A percentile compares a stretch with the other conserved stretches of the same genome.
Evolutionary conservation across 768 basidiomycete genomes (phyloP).

Genomic region (Strobilomyces dryophilus): DNA sequence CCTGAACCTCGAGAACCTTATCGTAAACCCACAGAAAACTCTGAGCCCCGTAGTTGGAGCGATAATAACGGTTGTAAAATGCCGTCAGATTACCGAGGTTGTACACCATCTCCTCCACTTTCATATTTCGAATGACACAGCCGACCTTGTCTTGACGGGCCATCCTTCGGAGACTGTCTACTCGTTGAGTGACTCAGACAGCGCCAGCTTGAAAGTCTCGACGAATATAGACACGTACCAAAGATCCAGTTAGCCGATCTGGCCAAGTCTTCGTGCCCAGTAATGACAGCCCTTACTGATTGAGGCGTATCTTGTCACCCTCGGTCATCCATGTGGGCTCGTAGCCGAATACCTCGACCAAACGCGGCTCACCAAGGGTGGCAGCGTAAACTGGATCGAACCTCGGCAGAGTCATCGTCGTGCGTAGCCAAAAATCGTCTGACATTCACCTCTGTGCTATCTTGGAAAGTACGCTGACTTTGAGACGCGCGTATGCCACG

Average conservation of each 20-base stretch:
- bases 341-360: constrained; percentile 12
- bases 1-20: constrained; percentile 10
- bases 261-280: constrained; percentile 1
- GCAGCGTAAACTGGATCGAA: constrained; percentile 14
- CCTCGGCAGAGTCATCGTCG: constrained; percentile 12
- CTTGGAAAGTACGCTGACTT: too few relatives aligned
- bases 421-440: too few relatives aligned
- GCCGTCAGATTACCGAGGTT: constrained; percentile 35
- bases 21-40: constrained; percentile 39
- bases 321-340: not conserved
- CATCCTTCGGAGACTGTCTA: constrained; percentile 5
- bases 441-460: too few relatives aligned
- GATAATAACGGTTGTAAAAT: constrained; percentile 18
- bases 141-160: constrained; percentile 15
- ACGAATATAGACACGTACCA: too few relatives aligned
- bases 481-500: too few relatives aligned
- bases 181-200: too few relatives aligned
- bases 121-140: not conserved
- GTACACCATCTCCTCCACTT: constrained; percentile 30
- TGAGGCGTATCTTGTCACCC: constrained; percentile 1
- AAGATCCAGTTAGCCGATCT: too few relatives aligned
- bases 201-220: not conserved
- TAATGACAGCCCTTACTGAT: not conserved
- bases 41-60: constrained; percentile 32
- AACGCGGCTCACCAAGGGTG: constrained; percentile 12